These are phyloP conservation scores for Deinandra increscens DNA, from an alignment of 129 eudicot species.

Conservation along the genomic window DNA sequence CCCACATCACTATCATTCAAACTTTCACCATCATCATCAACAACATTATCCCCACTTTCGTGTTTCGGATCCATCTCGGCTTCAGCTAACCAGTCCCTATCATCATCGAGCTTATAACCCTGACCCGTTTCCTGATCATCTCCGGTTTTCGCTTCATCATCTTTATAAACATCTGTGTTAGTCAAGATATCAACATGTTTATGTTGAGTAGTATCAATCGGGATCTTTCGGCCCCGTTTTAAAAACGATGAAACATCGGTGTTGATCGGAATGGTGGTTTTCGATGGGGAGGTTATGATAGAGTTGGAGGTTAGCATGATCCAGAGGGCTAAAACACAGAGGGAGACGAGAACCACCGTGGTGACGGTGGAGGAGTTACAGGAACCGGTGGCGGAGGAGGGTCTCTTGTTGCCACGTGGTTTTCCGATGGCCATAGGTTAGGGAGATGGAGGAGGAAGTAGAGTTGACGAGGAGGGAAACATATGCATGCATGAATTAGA, in stretches of 20 bases:
- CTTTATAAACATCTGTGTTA: conserved; percentile 27
- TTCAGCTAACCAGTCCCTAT: conserved; percentile 12
- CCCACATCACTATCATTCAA: conserved; percentile 33
- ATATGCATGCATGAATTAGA: neutral
- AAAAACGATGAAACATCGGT: conserved; percentile 8
- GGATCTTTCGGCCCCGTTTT: conserved; percentile 28
- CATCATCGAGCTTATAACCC: conserved; percentile 19
- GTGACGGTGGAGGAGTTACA: conserved; percentile 53
- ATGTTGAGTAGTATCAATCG: conserved; percentile 10
- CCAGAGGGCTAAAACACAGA: conserved; percentile 58
- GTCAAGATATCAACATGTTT: conserved; percentile 2
- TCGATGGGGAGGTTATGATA: conserved; percentile 29
- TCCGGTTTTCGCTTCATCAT: neutral
- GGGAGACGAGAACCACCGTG: conserved; percentile 34
- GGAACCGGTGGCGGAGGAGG: conserved; percentile 40
- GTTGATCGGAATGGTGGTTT: conserved; percentile 22
- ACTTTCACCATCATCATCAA: conserved; percentile 26
- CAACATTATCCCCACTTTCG: conserved; percentile 12
- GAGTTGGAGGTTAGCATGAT: conserved; percentile 45
- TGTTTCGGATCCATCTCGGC: neutral
- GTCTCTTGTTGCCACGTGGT: conserved; percentile 45
- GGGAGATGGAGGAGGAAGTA: conserved; percentile 1
- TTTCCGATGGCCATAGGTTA: conserved; percentile 51
- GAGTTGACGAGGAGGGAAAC: conserved; percentile 12
- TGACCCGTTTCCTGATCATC: conserved; percentile 12